phyloP scores from a whole-genome alignment of 306 rosid species.

The Prinsepia uniflora region DNA sequence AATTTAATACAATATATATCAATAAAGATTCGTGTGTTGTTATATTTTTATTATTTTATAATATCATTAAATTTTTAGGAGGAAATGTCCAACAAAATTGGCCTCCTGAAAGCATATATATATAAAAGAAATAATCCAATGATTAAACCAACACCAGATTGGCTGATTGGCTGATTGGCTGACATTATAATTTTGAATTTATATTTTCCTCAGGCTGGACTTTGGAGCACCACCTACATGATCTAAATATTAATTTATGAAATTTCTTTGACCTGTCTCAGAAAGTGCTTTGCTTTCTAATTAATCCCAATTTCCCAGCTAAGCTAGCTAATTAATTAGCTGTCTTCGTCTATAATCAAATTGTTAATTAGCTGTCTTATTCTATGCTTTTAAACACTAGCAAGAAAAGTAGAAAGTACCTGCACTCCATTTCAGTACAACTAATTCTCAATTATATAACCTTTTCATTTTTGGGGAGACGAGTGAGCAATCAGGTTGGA shows the following conservation, averaged over 20 bases:
- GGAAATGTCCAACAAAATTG: too few species aligned
- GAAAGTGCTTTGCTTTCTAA: neutral
- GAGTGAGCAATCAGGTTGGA: too few species aligned
- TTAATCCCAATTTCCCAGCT: neutral
- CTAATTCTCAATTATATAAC: neutral
- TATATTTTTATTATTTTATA: too few species aligned
- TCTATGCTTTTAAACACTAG: neutral
- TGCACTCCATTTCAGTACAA: neutral
- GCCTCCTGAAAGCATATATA: too few species aligned
- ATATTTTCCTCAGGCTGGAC: constrained; percentile 5
- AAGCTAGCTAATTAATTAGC: neutral
- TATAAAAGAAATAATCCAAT: too few species aligned
- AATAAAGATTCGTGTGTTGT: too few species aligned
- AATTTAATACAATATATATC: neutral
- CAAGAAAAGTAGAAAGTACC: too few species aligned
- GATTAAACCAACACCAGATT: constrained; percentile 6
- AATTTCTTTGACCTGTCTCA: constrained; percentile 5
- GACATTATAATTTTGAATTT: neutral
- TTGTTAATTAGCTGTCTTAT: constrained; percentile 17
- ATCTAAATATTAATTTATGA: neutral
- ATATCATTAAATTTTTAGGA: too few species aligned
- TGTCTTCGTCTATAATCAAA: neutral
- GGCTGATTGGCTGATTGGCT: too few species aligned
- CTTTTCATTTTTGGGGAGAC: too few species aligned
- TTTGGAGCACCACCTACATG: neutral